A percentile compares a stretch with the other conserved stretches of the same genome.
These are phyloP conservation scores for Polygonum aviculare DNA, from an alignment of 148 eudicot genomes.

Conservation along the genomic window DNA sequence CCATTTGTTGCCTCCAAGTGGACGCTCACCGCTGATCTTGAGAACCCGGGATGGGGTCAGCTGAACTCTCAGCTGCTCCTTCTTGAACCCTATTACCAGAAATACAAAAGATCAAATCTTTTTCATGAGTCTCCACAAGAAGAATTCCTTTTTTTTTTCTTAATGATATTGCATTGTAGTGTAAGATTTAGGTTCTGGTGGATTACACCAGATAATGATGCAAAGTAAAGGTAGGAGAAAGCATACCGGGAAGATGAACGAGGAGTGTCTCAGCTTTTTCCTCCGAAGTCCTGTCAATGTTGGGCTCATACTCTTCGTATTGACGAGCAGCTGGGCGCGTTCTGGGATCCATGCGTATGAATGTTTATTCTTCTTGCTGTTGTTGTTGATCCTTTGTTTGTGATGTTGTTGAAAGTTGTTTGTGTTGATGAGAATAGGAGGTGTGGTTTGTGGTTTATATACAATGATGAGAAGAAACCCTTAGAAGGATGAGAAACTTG, in stretches of 20 bases:
- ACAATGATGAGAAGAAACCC: not conserved
- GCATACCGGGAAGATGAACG: conserved; percentile 50
- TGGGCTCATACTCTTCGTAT: conserved; percentile 41
- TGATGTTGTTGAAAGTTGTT: conserved; percentile 10
- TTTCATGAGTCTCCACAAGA: not conserved
- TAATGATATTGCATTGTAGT: not conserved
- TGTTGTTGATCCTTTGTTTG: conserved; percentile 1
- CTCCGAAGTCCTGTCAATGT: conserved; percentile 28
- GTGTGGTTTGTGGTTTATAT: conserved; percentile 2
- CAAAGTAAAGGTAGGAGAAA: not conserved
- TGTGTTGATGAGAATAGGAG: conserved; percentile 8
- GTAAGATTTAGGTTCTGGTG: no score
- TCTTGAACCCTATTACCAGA: conserved; percentile 11
- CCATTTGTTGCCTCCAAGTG: conserved; percentile 10
- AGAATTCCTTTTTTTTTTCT: not conserved
- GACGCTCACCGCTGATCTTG: conserved; percentile 13
- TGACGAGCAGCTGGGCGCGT: conserved; percentile 11
- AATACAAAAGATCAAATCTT: not conserved
- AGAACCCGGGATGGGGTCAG: conserved; percentile 11
- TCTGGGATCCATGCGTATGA: conserved; percentile 14
- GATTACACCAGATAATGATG: no score
- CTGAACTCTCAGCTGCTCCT: conserved; percentile 12
- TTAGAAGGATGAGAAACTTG: not conserved
- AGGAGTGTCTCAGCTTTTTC: conserved; percentile 45
- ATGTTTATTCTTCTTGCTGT: not conserved